Percentiles rank a stretch among this genome's conserved stretches.
Conservation (phyloP, 2,329 filamentous ascomycete species). For the Ambrosiella cleistominuta region DNA sequence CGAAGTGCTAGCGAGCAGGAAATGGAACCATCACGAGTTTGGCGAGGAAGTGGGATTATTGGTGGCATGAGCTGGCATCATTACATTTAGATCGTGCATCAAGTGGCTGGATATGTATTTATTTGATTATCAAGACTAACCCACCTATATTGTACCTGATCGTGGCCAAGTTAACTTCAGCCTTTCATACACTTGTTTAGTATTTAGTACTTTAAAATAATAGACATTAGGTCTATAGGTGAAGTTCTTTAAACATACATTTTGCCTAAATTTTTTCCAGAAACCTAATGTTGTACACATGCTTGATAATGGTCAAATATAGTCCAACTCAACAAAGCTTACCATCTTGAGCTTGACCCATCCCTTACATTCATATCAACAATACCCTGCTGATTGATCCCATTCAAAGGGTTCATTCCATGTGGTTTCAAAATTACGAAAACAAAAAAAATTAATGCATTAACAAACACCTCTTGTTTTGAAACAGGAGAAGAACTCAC, state of each 20-base stretch:
- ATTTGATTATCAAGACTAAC: background rate
- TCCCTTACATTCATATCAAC: background rate
- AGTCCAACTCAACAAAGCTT: too few species aligned
- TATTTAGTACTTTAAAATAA: too few species aligned
- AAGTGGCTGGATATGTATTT: background rate
- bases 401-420: background rate
- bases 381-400: background rate
- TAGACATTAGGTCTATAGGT: too few species aligned
- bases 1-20: background rate
- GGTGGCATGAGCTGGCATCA: background rate
- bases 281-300: too few species aligned
- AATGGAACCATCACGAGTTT: background rate
- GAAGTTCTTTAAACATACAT: too few species aligned
- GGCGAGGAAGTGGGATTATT: background rate
- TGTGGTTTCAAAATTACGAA: background rate
- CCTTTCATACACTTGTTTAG: too few species aligned
- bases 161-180: too few species aligned
- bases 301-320: too few species aligned
- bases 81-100: background rate
- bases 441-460: background rate
- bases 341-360: background rate
- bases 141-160: too few species aligned
- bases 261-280: too few species aligned
- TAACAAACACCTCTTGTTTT: background rate
- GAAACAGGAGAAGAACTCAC: conserved; percentile 1